Conservation (phyloP, 371 early-diverging fungal genomes). For the Mucor irregularis region DNA sequence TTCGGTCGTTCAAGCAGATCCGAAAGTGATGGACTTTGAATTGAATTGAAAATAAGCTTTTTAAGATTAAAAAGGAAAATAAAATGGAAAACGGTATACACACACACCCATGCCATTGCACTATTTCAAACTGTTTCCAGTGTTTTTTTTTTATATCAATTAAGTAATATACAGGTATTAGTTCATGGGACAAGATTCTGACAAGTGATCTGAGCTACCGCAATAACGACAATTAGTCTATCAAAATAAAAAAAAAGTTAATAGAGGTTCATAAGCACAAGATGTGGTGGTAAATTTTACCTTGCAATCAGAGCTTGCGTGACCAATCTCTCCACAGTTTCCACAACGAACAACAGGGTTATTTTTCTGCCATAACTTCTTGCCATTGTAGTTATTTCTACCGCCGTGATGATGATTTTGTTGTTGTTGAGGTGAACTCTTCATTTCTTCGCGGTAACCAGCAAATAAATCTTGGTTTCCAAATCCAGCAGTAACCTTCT, state of each 20-base stretch:
- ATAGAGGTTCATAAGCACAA: background rate
- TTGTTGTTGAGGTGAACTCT: background rate
- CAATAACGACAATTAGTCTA: constrained; percentile 45
- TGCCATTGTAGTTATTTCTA: constrained; percentile 1
- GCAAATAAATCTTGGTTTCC: constrained; percentile 30
- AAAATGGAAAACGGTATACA: no score
- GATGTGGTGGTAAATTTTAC: constrained; percentile 14
- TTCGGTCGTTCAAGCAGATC: background rate
- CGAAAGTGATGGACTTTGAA: background rate
- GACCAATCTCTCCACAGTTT: constrained; percentile 57
- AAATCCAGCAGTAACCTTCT: constrained; percentile 32
- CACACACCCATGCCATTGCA: no score
- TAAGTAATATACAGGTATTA: background rate
- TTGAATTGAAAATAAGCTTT: background rate
- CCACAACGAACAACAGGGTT: constrained; percentile 36
- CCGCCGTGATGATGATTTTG: constrained; percentile 1
- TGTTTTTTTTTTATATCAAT: constrained; percentile 4
- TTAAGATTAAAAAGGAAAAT: no score
- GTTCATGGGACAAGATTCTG: constrained; percentile 35
- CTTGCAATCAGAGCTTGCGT: constrained; percentile 52
- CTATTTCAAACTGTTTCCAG: background rate
- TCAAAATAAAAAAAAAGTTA: background rate
- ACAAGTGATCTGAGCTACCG: constrained; percentile 35
- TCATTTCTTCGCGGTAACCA: constrained; percentile 28
- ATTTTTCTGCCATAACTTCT: constrained; percentile 21